A percentile compares a stretch with the other conserved stretches of the same genome.
phyloP scores from a whole-genome alignment of 768 basidiomycete species.

The Trametes elegans region DNA sequence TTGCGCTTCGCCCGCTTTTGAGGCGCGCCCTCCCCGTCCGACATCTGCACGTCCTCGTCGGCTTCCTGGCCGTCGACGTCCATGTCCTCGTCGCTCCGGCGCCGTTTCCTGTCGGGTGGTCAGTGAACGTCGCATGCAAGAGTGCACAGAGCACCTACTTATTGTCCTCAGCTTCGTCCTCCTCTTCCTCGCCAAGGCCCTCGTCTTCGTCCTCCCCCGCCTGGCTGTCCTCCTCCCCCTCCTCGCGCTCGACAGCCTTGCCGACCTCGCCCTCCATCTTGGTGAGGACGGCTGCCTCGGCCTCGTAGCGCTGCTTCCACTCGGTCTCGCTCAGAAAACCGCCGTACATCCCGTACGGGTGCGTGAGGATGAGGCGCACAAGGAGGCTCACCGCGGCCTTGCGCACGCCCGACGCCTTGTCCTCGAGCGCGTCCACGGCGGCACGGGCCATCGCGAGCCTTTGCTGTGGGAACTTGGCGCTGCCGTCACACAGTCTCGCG shows the following conservation, averaged over 20 bases:
- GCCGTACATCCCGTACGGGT: conserved; percentile 89
- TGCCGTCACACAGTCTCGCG: conserved; percentile 71
- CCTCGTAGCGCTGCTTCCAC: conserved; percentile 73
- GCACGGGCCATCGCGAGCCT: conserved; percentile 70
- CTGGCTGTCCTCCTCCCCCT: conserved; percentile 28
- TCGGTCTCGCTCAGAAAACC: conserved; percentile 69
- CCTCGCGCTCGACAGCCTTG: conserved; percentile 50
- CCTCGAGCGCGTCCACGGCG: conserved; percentile 80
- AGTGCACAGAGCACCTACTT: conserved; percentile 4
- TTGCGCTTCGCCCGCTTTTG: conserved; percentile 32
- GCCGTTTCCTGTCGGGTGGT: background rate
- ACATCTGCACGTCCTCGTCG: conserved; percentile 31
- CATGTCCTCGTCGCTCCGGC: conserved; percentile 50
- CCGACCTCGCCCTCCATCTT: conserved; percentile 68
- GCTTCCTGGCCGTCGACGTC: conserved; percentile 50
- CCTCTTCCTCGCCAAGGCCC: conserved; percentile 23
- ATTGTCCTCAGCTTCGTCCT: conserved; percentile 11
- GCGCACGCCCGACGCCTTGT: conserved; percentile 88
- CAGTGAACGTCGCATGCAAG: background rate
- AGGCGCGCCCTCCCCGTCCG: conserved; percentile 34
- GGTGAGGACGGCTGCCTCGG: conserved; percentile 59
- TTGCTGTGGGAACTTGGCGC: conserved; percentile 82
- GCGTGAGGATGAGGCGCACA: conserved; percentile 73
- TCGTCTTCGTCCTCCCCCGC: conserved; percentile 31
- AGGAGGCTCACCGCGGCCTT: conserved; percentile 79